A percentile compares a stretch with the other conserved stretches of the same genome.
These are phyloP conservation scores for Fragaria vesca DNA, from an alignment of 306 rosid genomes.

Conservation along the genomic window DNA sequence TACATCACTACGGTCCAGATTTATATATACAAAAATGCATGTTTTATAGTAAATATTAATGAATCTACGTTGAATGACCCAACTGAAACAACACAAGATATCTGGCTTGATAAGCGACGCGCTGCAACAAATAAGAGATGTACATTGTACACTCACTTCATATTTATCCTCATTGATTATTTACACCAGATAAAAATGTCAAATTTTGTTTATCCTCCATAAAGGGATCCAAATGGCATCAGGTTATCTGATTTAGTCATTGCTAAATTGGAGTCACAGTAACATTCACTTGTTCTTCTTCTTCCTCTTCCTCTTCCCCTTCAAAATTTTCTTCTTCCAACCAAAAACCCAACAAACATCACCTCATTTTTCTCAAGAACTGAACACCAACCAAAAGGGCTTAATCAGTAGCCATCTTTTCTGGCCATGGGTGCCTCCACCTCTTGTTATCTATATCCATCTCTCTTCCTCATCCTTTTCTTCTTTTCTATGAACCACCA, in stretches of 20 bases:
- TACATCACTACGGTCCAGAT: no score
- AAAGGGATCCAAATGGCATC: background rate
- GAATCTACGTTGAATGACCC: no score
- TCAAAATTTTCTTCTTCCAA: background rate
- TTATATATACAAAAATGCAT: no score
- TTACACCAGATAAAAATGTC: background rate
- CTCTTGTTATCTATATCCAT: constrained; percentile 15
- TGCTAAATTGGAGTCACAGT: background rate
- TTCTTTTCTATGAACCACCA: constrained; percentile 27
- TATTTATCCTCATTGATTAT: background rate
- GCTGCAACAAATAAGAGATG: background rate
- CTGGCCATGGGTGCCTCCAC: constrained; percentile 29
- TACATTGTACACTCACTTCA: background rate
- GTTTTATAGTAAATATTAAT: no score
- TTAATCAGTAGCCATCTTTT: background rate
- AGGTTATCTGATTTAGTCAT: background rate
- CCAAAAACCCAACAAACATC: background rate
- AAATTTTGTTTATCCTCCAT: background rate
- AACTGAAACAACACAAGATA: no score
- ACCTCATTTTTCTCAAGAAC: background rate
- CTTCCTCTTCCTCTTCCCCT: background rate
- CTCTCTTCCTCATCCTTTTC: constrained; percentile 36
- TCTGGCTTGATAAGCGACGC: no score
- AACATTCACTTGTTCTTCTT: background rate
- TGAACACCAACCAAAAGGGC: background rate